phyloP scores from a whole-genome alignment of 768 basidiomycete species.

The Boletus reticulatus region DNA sequence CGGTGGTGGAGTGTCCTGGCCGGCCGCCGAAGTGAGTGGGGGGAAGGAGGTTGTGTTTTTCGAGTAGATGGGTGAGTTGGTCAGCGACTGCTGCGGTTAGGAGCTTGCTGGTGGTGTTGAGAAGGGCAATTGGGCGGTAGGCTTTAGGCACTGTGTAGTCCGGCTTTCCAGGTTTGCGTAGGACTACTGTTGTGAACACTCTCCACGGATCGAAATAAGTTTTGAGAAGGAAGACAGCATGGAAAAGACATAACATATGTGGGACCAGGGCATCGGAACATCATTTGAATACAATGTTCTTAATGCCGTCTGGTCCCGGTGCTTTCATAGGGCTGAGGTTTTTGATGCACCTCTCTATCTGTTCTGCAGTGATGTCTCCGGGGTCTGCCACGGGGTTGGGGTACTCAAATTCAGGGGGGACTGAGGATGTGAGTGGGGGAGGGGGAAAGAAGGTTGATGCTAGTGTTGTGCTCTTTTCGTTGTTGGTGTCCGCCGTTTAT shows the following conservation, averaged over 20 bases:
- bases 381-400: not conserved
- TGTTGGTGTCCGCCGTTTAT: not conserved
- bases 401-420: not conserved
- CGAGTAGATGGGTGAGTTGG: not conserved
- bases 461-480: not conserved
- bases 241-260: not conserved
- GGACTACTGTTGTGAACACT: constrained; percentile 26
- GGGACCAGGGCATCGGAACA: not conserved
- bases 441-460: not conserved
- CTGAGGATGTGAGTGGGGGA: not conserved
- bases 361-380: not conserved
- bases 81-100: not conserved
- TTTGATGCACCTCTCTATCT: not conserved
- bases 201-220: not conserved
- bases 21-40: not conserved
- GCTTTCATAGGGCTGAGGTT: not conserved
- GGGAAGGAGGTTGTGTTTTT: not conserved
- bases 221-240: not conserved
- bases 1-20: not conserved
- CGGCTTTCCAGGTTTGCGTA: constrained; percentile 35
- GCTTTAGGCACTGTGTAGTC: constrained; percentile 25
- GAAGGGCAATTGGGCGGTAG: not conserved
- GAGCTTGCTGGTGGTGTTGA: constrained; percentile 3
- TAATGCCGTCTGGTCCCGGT: not conserved
- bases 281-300: not conserved